Evolutionary conservation across 192 early-diverging fungal species (phyloP).

Genomic region (Linderina pennispora): DNA sequence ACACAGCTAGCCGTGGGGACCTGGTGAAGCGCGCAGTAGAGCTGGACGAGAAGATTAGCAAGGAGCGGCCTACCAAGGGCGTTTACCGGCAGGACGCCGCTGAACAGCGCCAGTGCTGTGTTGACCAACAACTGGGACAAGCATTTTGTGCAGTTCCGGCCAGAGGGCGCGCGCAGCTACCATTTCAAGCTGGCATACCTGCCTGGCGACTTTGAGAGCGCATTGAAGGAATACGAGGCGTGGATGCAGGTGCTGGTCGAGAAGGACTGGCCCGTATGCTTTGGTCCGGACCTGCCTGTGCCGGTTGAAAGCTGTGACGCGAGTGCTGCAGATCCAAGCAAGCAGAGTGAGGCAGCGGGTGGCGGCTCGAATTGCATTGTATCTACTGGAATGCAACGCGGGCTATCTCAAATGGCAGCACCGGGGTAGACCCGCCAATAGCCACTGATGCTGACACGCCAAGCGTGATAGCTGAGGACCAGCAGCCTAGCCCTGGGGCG

Average conservation of each 20-base stretch:
- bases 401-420: neutral
- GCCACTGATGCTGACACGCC: too few relatives aligned
- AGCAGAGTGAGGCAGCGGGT: neutral
- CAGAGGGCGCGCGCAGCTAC: constrained; percentile 55
- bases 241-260: constrained; percentile 68
- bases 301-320: too few relatives aligned
- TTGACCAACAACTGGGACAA: constrained; percentile 73
- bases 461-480: too few relatives aligned
- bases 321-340: neutral
- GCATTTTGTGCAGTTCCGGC: constrained; percentile 68
- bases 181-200: constrained; percentile 77
- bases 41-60: constrained; percentile 71
- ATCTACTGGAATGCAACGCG: too few relatives aligned
- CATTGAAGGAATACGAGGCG: constrained; percentile 57
- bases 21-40: constrained; percentile 69
- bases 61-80: constrained; percentile 68
- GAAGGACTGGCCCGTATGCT: constrained; percentile 83
- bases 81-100: constrained; percentile 84
- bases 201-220: constrained; percentile 73
- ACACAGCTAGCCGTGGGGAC: constrained; percentile 63
- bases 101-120: constrained; percentile 70
- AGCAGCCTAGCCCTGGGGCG: neutral
- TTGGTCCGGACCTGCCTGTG: constrained; percentile 50
- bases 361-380: too few relatives aligned
- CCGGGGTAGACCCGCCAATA: neutral